Percentiles rank a stretch among this genome's conserved stretches.
phyloP scores from a whole-genome alignment of 176 grass and related monocot species.

The Panicum miliaceum region DNA sequence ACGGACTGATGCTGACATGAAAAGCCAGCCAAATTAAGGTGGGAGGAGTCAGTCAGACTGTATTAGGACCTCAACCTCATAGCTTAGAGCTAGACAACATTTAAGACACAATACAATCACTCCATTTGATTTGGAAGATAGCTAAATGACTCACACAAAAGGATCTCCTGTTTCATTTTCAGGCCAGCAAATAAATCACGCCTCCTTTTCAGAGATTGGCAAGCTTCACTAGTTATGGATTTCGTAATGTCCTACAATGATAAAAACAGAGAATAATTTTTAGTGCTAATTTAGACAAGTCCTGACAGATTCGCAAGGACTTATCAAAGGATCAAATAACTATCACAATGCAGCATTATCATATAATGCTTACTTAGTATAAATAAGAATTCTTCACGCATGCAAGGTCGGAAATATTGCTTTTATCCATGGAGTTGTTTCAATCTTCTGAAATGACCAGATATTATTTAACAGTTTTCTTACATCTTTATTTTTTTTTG shows the following conservation, averaged over 20 bases:
- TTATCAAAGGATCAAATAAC: constrained; percentile 14
- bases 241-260: constrained; percentile 85
- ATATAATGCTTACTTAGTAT: constrained; percentile 1
- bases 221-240: constrained; percentile 80
- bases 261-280: constrained; percentile 37
- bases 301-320: constrained; percentile 12
- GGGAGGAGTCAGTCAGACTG: constrained; percentile 11
- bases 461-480: constrained; percentile 8
- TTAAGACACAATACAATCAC: not conserved
- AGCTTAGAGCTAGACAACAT: constrained; percentile 19
- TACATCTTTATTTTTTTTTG: constrained; percentile 22
- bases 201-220: constrained; percentile 84
- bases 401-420: constrained; percentile 26
- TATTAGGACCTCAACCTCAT: constrained; percentile 8
- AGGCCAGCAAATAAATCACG: constrained; percentile 87
- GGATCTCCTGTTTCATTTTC: constrained; percentile 93
- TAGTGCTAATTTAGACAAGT: constrained; percentile 27
- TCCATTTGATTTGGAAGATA: not conserved
- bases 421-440: constrained; percentile 42
- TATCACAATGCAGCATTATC: not conserved
- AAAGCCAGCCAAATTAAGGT: constrained; percentile 1
- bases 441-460: not conserved
- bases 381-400: constrained; percentile 19
- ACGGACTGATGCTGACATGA: not conserved
- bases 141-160: constrained; percentile 77